phyloP scores from a whole-genome alignment of 768 basidiomycete genomes.

The Dacryopinax primogenitus region DNA sequence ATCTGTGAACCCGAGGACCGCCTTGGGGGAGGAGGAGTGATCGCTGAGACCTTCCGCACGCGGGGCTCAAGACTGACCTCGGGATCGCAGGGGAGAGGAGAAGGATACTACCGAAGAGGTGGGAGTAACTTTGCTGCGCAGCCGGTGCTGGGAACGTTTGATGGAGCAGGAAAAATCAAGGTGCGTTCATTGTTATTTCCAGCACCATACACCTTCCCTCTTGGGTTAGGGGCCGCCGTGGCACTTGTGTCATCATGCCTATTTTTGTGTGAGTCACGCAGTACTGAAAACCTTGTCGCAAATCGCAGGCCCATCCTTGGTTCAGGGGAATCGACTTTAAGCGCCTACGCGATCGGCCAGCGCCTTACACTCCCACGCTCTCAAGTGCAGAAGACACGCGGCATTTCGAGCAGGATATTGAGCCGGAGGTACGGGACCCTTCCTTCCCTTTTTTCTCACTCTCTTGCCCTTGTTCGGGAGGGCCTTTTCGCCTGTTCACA shows the following conservation, averaged over 20 bases:
- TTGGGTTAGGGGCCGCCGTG: too few relatives aligned
- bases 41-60: constrained; percentile 32
- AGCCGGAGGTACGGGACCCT: constrained; percentile 58
- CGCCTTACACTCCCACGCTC: constrained; percentile 84
- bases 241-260: background rate
- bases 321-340: constrained; percentile 85
- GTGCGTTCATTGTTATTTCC: constrained; percentile 28
- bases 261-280: background rate
- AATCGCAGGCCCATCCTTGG: constrained; percentile 65
- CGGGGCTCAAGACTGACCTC: too few relatives aligned
- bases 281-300: background rate
- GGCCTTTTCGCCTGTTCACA: too few relatives aligned
- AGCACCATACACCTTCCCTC: background rate
- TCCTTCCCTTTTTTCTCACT: constrained; percentile 16
- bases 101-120: constrained; percentile 33
- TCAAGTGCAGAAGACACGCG: constrained; percentile 71
- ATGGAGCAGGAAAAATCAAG: constrained; percentile 88
- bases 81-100: too few relatives aligned
- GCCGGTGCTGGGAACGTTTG: constrained; percentile 40
- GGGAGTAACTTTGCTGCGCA: constrained; percentile 48
- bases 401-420: constrained; percentile 93
- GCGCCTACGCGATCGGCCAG: constrained; percentile 66
- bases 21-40: constrained; percentile 65
- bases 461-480: background rate
- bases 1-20: constrained; percentile 95